phyloP scores from a whole-genome alignment of 1,284 basidiomycete species.

The Tremellales sp. region DNA sequence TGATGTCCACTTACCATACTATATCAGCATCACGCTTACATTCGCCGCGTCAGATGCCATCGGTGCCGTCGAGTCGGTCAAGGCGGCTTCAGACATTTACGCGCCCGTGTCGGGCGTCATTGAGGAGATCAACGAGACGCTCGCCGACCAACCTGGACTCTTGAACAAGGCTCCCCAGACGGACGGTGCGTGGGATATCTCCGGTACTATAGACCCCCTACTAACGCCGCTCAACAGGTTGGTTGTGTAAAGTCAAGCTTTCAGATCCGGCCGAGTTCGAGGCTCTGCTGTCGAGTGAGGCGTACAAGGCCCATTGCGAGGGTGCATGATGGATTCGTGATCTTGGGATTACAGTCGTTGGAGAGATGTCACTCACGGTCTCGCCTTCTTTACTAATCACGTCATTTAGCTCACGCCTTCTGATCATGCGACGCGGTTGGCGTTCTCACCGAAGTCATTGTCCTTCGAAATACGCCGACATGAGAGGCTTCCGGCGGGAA shows the following conservation, averaged over 20 bases:
- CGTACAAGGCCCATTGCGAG: conserved; percentile 73
- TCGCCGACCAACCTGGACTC: conserved; percentile 69
- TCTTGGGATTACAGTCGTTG: conserved; percentile 1
- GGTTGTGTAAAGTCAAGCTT: conserved; percentile 91
- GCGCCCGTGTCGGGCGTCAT: conserved; percentile 86
- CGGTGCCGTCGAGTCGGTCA: conserved; percentile 96
- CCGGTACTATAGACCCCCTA: conserved; percentile 6
- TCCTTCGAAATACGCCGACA: no score
- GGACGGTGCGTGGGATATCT: conserved; percentile 59
- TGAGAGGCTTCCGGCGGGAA: no score
- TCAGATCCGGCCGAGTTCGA: conserved; percentile 74
- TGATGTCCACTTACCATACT: not conserved
- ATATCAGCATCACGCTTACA: not conserved
- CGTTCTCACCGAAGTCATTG: no score
- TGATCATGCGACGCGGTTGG: no score
- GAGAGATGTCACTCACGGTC: not conserved
- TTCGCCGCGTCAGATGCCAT: conserved; percentile 64
- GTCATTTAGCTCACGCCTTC: not conserved
- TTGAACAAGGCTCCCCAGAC: conserved; percentile 87
- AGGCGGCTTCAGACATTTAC: conserved; percentile 96
- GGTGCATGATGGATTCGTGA: conserved; percentile 25
- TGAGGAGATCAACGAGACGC: conserved; percentile 69
- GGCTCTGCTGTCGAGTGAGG: conserved; percentile 66
- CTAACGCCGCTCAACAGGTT: conserved; percentile 57
- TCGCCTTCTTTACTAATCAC: not conserved